A percentile compares a stretch with the other conserved stretches of the same genome.
These are phyloP conservation scores for Trametes meyenii DNA, from an alignment of 768 basidiomycete species.

Conservation along the genomic window DNA sequence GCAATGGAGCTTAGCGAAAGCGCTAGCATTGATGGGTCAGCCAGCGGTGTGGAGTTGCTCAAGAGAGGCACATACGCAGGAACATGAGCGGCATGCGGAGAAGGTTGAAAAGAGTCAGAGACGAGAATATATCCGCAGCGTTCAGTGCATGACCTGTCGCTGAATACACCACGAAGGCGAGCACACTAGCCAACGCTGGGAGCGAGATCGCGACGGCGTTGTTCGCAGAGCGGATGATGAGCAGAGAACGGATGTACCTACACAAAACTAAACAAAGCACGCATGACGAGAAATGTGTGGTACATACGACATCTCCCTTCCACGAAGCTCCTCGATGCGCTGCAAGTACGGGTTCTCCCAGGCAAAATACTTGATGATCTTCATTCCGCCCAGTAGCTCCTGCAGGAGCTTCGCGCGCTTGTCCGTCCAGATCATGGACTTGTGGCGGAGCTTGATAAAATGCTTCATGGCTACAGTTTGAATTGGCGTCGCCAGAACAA, in stretches of 20 bases:
- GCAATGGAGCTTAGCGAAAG: conserved; percentile 75
- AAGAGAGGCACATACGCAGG: conserved; percentile 40
- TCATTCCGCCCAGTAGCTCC: conserved; percentile 88
- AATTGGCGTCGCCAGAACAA: conserved; percentile 70
- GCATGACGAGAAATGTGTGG: conserved; percentile 33
- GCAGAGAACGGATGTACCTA: conserved; percentile 66
- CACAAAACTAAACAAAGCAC: not conserved
- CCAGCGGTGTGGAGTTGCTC: not conserved
- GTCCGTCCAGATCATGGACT: conserved; percentile 89
- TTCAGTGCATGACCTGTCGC: conserved; percentile 67
- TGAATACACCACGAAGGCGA: conserved; percentile 78
- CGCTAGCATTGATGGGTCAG: conserved; percentile 43
- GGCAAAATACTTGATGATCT: conserved; percentile 90
- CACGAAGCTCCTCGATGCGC: conserved; percentile 69
- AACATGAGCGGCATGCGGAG: conserved; percentile 84
- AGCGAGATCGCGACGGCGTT: conserved; percentile 71
- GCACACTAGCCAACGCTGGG: conserved; percentile 78
- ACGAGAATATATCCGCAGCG: conserved; percentile 79
- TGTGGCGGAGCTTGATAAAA: conserved; percentile 67
- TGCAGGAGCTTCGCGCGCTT: conserved; percentile 87
- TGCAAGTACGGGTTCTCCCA: conserved; percentile 85
- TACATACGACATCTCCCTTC: conserved; percentile 73
- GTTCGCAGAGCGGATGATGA: conserved; percentile 67
- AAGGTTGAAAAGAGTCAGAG: conserved; percentile 83
- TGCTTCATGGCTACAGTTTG: conserved; percentile 76